These are phyloP conservation scores for Chiua virens DNA, from an alignment of 768 basidiomycete species.

Conservation along the genomic window DNA sequence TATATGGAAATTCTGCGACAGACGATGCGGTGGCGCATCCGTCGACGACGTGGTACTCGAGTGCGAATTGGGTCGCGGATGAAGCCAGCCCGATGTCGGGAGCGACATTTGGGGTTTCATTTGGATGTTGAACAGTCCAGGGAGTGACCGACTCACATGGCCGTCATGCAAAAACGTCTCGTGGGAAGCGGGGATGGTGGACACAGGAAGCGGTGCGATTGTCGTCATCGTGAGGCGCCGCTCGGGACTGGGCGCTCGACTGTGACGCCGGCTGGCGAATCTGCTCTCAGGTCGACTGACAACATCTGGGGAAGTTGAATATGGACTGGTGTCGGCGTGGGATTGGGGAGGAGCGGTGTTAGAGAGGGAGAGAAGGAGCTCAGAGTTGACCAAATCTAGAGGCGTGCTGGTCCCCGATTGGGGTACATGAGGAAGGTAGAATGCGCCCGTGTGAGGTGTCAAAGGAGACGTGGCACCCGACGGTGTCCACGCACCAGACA, in stretches of 20 bases:
- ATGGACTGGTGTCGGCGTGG: conserved; percentile 15
- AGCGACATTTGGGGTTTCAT: conserved; percentile 63
- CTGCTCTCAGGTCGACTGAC: conserved; percentile 27
- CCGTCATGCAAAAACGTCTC: conserved; percentile 54
- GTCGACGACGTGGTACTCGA: conserved; percentile 25
- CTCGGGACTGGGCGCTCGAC: conserved; percentile 62
- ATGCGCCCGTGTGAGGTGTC: conserved; percentile 30
- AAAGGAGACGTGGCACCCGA: conserved; percentile 43
- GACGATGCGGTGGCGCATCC: conserved; percentile 6
- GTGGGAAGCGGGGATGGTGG: conserved; percentile 26
- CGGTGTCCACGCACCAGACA: conserved; percentile 19
- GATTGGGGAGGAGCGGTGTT: conserved; percentile 30
- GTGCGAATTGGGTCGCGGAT: conserved; percentile 37
- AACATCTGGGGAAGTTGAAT: conserved; percentile 21
- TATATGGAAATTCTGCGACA: background rate
- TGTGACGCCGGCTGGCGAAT: conserved; percentile 36
- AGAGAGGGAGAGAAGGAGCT: conserved; percentile 69
- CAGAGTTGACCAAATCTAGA: conserved; percentile 83
- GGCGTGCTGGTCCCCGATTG: conserved; percentile 45
- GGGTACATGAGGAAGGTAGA: conserved; percentile 42
- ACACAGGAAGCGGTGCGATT: background rate
- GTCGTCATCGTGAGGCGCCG: conserved; percentile 23
- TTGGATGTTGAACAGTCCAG: conserved; percentile 53
- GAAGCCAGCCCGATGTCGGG: conserved; percentile 41
- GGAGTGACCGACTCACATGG: conserved; percentile 51